Base-by-base conservation (phyloP, 768 basidiomycete genomes). In the Tylopilus plumbeoviolaceoides region DNA sequence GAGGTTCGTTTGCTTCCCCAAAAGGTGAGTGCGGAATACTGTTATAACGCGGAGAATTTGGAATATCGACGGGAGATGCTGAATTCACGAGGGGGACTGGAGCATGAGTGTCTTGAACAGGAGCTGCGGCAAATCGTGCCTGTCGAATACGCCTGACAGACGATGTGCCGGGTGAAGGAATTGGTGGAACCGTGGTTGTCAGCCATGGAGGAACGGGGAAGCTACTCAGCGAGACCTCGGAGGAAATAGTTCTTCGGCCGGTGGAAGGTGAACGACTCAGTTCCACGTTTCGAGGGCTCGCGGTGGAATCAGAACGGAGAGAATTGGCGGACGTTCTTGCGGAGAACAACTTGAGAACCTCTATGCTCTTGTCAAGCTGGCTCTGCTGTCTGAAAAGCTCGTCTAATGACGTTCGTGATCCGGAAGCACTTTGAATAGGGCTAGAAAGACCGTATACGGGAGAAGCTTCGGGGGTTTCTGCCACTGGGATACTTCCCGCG, bases 171-270 rank as follows among this genome's bases (percentile, higher is more conserved):
- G 56, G 43, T 28, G 64, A 25, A 45, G 67, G 58, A 27, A 58
- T 57, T 2, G 64, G 46, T 42, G 64, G 55, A 44, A 56, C 14
- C 4, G 58, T 52, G 12, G 48, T 44, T 40, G 58, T 63, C 44
- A 53, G 55, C 66, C 58, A 59, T 15, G 88, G 86, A 31, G 86
- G 88, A 33, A 76, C 69, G 5, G 87, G 87, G 69, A 89, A 89
- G 41, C 75, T 73, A 58, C 85, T 87, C 47, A 90, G 69, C 4
- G 88, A 87, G 55, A 89, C 80, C n/a, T 85, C 84, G 20, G 67
- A 68, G 12, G 51, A 66, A 47, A 63, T 20, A 11, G 66, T 67
- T 47, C 57, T 63, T 36, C 63, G 64, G 44, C 60, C 57, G 15
- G 40, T 61, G 41, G 69, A 68, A 58, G 44, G 51, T 30, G 53